Base-by-base conservation (phyloP, 371 early-diverging fungal species). In the Antonospora locustae region DNA sequence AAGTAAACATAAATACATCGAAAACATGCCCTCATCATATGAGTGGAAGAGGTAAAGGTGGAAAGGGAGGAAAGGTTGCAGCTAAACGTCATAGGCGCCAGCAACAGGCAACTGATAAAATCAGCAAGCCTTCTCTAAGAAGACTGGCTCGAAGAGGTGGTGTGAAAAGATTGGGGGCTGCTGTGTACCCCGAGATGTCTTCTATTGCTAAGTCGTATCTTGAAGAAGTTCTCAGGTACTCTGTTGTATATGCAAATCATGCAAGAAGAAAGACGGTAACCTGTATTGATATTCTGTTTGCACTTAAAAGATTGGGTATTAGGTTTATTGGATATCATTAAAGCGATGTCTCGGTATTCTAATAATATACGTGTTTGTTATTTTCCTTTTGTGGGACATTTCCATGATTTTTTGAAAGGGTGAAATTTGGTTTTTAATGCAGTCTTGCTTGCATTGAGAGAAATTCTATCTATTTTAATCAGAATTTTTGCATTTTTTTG, bases 91-190 rank as follows among this genome's bases (percentile, higher is more conserved):
- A 94, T 78, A 84, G 93, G 79, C 91, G 61, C 32, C 54, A 59
- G 54, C 46, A 71, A 19, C 30, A 57, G 45, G 39, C 43, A 32
- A 51, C 55, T 2, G 60, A 61, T 20, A 91, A 91, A 71, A 93
- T 96, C 71, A 90, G 90, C 71, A 93, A 95, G 83, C 96, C 96
- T 58, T 94, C 99, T 69, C 92, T 96, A 73, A 91, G 95, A 78
- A 88, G 96, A 83, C 89, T 98, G 58, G 96, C 96, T 48, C 87
- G 99, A 75, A 89, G 96, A 85, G 96, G 93, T 73, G 98, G 98
- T 83, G 96, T 93, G 76, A 92, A 92, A 82, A 87, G 98, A 83
- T 90, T 98, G 78, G 88, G 89, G 50, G 90, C 88, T 55, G 86
- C 90, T 58, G 90, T 92, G 78, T 94, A 94, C 78, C 89, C 90